A percentile compares a stretch with the other conserved stretches of the same genome.
phyloP scores from a whole-genome alignment of 257 asterid species.

The Anisodus tanguticus region DNA sequence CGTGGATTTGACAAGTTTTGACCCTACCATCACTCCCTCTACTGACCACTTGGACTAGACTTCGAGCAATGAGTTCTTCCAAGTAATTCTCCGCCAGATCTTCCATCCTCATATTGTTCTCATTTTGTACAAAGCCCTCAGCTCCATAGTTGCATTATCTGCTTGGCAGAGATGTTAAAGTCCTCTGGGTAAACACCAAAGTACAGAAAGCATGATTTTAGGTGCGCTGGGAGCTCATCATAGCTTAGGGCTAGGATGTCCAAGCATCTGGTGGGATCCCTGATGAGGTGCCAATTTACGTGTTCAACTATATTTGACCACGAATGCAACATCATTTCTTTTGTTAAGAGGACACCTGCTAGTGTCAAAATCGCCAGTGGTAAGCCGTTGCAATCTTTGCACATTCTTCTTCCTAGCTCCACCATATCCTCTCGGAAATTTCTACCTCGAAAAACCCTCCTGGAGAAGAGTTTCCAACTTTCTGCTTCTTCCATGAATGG shows the following conservation, averaged over 20 bases:
- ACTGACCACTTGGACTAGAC: constrained; percentile 32
- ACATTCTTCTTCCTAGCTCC: constrained; percentile 41
- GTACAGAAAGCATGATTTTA: constrained; percentile 44
- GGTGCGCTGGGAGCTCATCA: constrained; percentile 36
- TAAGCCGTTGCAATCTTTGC: constrained; percentile 41
- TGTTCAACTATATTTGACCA: constrained; percentile 37
- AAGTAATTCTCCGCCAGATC: constrained; percentile 40
- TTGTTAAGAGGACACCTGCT: constrained; percentile 38
- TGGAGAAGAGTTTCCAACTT: constrained; percentile 43
- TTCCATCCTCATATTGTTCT: constrained; percentile 29
- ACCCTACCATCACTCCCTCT: constrained; percentile 35
- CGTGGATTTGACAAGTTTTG: constrained; percentile 40
- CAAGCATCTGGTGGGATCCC: constrained; percentile 38
- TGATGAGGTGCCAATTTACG: constrained; percentile 32
- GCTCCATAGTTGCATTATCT: constrained; percentile 45
- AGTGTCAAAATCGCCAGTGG: constrained; percentile 45
- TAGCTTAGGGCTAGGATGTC: constrained; percentile 42
- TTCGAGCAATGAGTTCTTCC: constrained; percentile 42
- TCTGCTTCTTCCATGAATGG: constrained; percentile 33
- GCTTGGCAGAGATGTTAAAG: constrained; percentile 35
- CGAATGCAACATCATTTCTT: constrained; percentile 30
- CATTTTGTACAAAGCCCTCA: constrained; percentile 41
- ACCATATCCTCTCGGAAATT: constrained; percentile 37
- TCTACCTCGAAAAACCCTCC: constrained; percentile 30
- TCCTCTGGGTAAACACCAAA: constrained; percentile 44